Evolutionary conservation across 805 yeast species (phyloP).

Genomic region (Candida easanensis): DNA sequence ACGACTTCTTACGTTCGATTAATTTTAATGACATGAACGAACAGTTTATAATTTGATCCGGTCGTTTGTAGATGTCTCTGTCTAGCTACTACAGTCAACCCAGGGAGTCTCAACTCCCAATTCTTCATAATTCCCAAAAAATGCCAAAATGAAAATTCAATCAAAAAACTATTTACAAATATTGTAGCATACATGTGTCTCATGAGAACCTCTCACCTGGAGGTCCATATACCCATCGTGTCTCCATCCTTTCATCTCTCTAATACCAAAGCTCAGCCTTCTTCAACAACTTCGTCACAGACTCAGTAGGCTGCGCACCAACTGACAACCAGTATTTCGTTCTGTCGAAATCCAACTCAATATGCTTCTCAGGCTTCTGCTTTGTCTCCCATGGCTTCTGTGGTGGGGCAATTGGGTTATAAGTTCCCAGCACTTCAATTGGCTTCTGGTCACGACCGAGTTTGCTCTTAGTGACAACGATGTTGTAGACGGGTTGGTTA

Average conservation of each 20-base stretch:
- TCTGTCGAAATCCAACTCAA: slow-evolving; percentile 80
- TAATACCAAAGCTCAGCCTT: slow-evolving; percentile 62
- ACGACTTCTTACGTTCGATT: too few species aligned
- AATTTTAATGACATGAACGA: too few species aligned
- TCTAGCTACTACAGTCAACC: too few species aligned
- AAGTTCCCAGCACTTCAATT: slow-evolving; percentile 92
- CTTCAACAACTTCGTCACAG: slow-evolving; percentile 72
- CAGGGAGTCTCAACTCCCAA: too few species aligned
- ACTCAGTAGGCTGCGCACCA: slow-evolving; percentile 90
- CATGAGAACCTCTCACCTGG: background rate
- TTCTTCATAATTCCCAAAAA: too few species aligned
- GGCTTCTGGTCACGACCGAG: slow-evolving; percentile 88
- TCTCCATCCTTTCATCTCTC: background rate
- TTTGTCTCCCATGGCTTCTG: slow-evolving; percentile 57
- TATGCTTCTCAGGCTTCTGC: slow-evolving; percentile 66
- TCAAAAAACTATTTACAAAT: slow-evolving; percentile 1
- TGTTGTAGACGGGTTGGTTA: slow-evolving; percentile 84
- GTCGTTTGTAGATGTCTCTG: too few species aligned
- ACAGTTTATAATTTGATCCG: too few species aligned
- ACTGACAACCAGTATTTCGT: slow-evolving; percentile 96
- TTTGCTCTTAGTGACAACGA: slow-evolving; percentile 75
- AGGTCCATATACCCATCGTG: background rate
- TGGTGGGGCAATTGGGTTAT: slow-evolving; percentile 78
- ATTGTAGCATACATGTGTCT: background rate
- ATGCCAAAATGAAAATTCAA: background rate